These are phyloP conservation scores for Apiospora rasikravindrae DNA, from an alignment of 2,329 filamentous ascomycete genomes.

Conservation along the genomic window DNA sequence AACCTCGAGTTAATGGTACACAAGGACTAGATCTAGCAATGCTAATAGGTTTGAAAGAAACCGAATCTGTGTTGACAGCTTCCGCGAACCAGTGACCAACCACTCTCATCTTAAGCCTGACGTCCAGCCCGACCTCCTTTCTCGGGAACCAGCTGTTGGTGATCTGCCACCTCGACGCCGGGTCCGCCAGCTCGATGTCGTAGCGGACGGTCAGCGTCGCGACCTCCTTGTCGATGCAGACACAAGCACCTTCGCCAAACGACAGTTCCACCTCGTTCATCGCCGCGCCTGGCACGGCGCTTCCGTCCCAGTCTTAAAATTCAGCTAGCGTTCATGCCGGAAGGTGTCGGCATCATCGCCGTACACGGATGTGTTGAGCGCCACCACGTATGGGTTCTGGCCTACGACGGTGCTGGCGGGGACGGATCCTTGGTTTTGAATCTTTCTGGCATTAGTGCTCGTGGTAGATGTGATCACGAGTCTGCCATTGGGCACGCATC, in stretches of 20 bases:
- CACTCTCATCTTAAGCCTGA: not conserved
- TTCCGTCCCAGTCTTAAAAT: no score
- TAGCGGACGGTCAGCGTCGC: constrained; percentile 47
- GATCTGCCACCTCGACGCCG: constrained; percentile 16
- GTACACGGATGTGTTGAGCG: constrained; percentile 42
- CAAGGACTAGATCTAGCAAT: not conserved
- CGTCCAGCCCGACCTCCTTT: not conserved
- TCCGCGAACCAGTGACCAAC: not conserved
- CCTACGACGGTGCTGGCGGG: constrained; percentile 37
- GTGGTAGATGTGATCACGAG: not conserved
- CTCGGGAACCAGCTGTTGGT: constrained; percentile 20
- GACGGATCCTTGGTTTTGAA: constrained; percentile 28
- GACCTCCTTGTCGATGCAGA: constrained; percentile 34
- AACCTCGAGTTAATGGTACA: not conserved
- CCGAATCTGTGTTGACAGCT: not conserved
- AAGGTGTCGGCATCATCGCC: constrained; percentile 46
- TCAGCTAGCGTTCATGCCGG: constrained; percentile 48
- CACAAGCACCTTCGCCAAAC: constrained; percentile 23
- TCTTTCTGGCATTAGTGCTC: not conserved
- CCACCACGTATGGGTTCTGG: constrained; percentile 37
- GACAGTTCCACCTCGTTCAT: constrained; percentile 49
- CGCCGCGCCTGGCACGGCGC: constrained; percentile 43
- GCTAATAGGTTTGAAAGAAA: not conserved
- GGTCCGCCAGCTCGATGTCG: constrained; percentile 29
- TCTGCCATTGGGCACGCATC: constrained; percentile 45